Evolutionary conservation across 2,329 filamentous ascomycete species (phyloP).

Genomic region (Helicocarpus griseus): DNA sequence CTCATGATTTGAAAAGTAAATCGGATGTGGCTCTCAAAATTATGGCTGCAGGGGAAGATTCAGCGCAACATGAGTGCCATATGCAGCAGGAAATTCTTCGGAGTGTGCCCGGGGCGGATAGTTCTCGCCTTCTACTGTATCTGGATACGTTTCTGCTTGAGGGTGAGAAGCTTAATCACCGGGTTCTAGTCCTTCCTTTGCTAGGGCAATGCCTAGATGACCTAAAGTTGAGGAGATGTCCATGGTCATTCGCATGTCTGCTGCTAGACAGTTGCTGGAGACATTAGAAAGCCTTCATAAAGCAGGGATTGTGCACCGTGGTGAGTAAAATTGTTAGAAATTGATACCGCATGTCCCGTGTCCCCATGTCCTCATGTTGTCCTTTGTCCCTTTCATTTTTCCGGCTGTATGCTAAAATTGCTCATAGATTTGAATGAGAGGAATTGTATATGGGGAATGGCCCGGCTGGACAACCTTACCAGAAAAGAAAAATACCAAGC

Average conservation of each 20-base stretch:
- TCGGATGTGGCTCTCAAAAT: slow-evolving; percentile 19
- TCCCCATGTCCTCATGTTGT: neutral
- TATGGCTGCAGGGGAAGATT: slow-evolving; percentile 13
- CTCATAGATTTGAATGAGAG: slow-evolving; percentile 2
- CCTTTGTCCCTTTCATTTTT: neutral
- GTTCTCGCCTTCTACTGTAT: neutral
- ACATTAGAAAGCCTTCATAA: slow-evolving; percentile 3
- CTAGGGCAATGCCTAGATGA: neutral
- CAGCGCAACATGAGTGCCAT: neutral
- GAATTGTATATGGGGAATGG: slow-evolving; percentile 4
- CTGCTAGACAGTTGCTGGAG: slow-evolving; percentile 2
- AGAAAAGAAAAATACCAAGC: neutral
- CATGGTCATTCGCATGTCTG: slow-evolving; percentile 4
- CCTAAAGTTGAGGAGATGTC: neutral
- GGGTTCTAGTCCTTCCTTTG: slow-evolving; percentile 4
- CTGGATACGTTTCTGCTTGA: neutral
- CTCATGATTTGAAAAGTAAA: slow-evolving; percentile 14
- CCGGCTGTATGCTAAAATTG: neutral
- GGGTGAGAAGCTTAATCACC: slow-evolving; percentile 9
- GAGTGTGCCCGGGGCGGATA: slow-evolving; percentile 3
- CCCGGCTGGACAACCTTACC: neutral
- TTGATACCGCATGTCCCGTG: too few species aligned
- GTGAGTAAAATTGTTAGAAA: neutral
- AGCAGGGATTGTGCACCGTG: slow-evolving; percentile 3
- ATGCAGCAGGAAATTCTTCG: slow-evolving; percentile 3